These are phyloP conservation scores for Pistacia vera DNA, from an alignment of 345 rosid genomes.

Conservation along the genomic window DNA sequence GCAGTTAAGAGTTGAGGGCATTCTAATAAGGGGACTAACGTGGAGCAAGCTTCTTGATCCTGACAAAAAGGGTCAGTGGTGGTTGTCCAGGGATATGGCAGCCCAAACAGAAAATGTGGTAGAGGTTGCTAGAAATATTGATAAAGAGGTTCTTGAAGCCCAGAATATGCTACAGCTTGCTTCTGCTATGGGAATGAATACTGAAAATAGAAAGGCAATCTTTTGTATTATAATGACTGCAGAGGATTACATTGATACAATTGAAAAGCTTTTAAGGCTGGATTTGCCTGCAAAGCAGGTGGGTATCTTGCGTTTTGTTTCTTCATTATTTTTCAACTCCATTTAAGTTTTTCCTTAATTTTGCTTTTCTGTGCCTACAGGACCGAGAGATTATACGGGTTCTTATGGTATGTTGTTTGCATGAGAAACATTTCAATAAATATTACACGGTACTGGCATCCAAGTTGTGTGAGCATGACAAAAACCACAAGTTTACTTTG, in stretches of 20 bases:
- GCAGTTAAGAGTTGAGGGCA: slow-evolving; percentile 74
- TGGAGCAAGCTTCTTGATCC: slow-evolving; percentile 94
- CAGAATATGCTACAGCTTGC: slow-evolving; percentile 95
- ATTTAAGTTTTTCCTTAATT: not conserved
- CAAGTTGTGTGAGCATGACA: slow-evolving; percentile 83
- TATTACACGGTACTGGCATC: slow-evolving; percentile 78
- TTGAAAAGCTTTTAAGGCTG: slow-evolving; percentile 84
- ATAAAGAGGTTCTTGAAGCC: slow-evolving; percentile 78
- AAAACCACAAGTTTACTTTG: slow-evolving; percentile 83
- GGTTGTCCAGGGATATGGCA: slow-evolving; percentile 68
- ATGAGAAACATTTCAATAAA: slow-evolving; percentile 85
- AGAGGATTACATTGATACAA: slow-evolving; percentile 90
- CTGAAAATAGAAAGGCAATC: slow-evolving; percentile 87
- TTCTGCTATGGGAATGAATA: slow-evolving; percentile 88
- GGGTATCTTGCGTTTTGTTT: slow-evolving; percentile 9
- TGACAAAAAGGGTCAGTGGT: slow-evolving; percentile 94
- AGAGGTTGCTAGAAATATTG: slow-evolving; percentile 81
- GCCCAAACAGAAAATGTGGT: slow-evolving; percentile 43
- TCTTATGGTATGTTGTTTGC: slow-evolving; percentile 84
- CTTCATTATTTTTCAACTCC: not conserved
- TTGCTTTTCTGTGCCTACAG: slow-evolving; percentile 31
- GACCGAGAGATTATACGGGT: slow-evolving; percentile 96
- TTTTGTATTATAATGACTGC: slow-evolving; percentile 95
- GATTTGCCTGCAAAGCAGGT: slow-evolving; percentile 88
- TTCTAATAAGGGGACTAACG: slow-evolving; percentile 70